Evolutionary conservation across 202 grass and related monocot species (phyloP).

Genomic region (Hordeum pubiflorum): DNA sequence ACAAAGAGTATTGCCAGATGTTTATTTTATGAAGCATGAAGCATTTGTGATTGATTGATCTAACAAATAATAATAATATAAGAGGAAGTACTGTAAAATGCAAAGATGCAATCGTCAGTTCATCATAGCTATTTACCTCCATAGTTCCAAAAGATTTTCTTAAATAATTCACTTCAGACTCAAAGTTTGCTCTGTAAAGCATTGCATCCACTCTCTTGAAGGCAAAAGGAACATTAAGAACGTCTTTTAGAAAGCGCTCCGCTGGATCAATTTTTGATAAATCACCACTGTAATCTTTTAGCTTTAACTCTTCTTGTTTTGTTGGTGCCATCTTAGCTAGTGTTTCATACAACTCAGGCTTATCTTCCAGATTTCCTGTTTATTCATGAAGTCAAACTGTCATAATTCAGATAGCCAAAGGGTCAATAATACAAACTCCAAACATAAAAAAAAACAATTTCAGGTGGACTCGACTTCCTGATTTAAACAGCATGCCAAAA

Average conservation of each 20-base stretch:
- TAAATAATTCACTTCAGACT: conserved; percentile 59
- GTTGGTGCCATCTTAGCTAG: conserved; percentile 77
- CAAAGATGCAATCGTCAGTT: conserved; percentile 6
- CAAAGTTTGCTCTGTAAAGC: conserved; percentile 80
- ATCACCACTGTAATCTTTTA: conserved; percentile 53
- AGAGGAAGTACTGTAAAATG: background rate
- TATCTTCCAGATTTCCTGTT: conserved; percentile 56
- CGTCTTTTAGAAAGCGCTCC: conserved; percentile 61
- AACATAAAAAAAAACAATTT: conserved; percentile 14
- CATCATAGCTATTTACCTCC: conserved; percentile 49
- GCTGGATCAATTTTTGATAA: conserved; percentile 57
- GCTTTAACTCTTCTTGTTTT: conserved; percentile 70
- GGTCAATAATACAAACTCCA: background rate
- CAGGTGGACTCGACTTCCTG: background rate
- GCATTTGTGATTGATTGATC: background rate
- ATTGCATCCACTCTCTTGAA: conserved; percentile 79
- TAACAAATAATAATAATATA: background rate
- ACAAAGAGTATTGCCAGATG: background rate
- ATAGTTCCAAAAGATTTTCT: conserved; percentile 58
- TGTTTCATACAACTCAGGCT: conserved; percentile 62
- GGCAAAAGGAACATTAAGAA: conserved; percentile 74
- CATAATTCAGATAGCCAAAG: conserved; percentile 18
- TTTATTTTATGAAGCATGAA: conserved; percentile 3
- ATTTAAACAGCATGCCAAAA: background rate
- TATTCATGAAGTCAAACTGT: conserved; percentile 14